Evolutionary conservation across 306 rosid species (phyloP).

Genomic region (Sophora flavescens): DNA sequence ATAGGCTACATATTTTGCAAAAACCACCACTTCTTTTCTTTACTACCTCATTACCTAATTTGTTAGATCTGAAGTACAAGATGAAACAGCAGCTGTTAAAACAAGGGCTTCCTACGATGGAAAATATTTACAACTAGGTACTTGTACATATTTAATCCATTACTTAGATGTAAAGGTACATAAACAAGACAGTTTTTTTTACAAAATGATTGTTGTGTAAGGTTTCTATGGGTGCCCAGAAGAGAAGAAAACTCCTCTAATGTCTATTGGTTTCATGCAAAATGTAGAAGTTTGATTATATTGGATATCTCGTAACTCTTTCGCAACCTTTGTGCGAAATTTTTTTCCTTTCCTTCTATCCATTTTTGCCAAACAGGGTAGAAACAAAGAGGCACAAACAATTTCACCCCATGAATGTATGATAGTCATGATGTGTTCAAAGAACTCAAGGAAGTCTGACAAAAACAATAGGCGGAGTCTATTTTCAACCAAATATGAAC

Average conservation of each 20-base stretch:
- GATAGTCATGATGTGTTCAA: background rate
- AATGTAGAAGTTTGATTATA: slow-evolving; percentile 8
- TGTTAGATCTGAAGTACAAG: slow-evolving; percentile 60
- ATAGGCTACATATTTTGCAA: slow-evolving; percentile 70
- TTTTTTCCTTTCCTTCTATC: slow-evolving; percentile 4
- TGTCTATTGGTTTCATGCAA: slow-evolving; percentile 8
- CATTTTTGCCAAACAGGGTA: background rate
- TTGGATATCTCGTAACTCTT: slow-evolving; percentile 13
- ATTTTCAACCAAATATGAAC: slow-evolving; percentile 32
- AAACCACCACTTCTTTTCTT: slow-evolving; percentile 81
- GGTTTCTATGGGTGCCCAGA: background rate
- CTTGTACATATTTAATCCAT: slow-evolving; percentile 16
- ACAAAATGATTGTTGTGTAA: slow-evolving; percentile 8
- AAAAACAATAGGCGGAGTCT: background rate
- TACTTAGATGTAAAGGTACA: background rate
- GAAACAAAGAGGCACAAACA: background rate
- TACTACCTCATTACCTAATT: slow-evolving; percentile 56
- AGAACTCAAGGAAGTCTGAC: background rate
- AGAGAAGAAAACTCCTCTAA: slow-evolving; percentile 19
- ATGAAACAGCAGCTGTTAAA: slow-evolving; percentile 42
- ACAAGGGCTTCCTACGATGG: slow-evolving; percentile 36
- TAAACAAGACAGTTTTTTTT: slow-evolving; percentile 5
- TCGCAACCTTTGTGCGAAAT: slow-evolving; percentile 32
- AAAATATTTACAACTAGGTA: slow-evolving; percentile 41
- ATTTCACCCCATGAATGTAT: background rate